These are phyloP conservation scores for Mortierella sp. DNA, from an alignment of 371 early-diverging fungal genomes.

Conservation along the genomic window DNA sequence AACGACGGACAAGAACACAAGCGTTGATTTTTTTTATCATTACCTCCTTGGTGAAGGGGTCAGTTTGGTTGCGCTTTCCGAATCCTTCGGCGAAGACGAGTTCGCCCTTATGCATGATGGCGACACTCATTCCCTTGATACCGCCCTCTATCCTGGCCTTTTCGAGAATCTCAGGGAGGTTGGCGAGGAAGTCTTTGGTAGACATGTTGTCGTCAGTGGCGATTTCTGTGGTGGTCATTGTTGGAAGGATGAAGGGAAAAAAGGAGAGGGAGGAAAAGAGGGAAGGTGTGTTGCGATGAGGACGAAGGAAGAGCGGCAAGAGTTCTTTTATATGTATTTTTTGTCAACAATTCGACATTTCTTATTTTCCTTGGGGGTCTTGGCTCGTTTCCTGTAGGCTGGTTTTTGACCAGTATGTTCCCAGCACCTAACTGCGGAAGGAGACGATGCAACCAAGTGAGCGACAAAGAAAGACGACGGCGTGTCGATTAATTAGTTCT, in stretches of 20 bases:
- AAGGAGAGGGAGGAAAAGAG: neutral
- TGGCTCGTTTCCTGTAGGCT: no score
- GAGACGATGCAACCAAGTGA: no score
- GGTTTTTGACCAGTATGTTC: no score
- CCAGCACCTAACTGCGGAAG: no score
- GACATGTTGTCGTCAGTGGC: neutral
- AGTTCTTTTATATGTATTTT: neutral
- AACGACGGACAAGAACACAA: neutral
- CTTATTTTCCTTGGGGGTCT: no score
- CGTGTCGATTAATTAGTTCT: no score
- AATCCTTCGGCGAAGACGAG: slow-evolving; percentile 30
- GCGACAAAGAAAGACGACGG: no score
- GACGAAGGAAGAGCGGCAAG: neutral
- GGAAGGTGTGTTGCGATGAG: neutral
- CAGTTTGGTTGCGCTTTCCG: slow-evolving; percentile 25
- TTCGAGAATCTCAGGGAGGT: neutral
- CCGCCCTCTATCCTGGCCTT: slow-evolving; percentile 2
- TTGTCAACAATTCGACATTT: neutral
- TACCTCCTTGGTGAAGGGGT: slow-evolving; percentile 29
- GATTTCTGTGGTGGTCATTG: neutral
- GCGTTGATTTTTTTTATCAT: neutral
- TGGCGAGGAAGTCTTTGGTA: neutral
- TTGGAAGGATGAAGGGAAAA: neutral
- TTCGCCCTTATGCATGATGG: slow-evolving; percentile 20
- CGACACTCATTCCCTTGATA: slow-evolving; percentile 15